phyloP scores from a whole-genome alignment of 2,329 filamentous ascomycete genomes.

The Cordyceps pruinosa region DNA sequence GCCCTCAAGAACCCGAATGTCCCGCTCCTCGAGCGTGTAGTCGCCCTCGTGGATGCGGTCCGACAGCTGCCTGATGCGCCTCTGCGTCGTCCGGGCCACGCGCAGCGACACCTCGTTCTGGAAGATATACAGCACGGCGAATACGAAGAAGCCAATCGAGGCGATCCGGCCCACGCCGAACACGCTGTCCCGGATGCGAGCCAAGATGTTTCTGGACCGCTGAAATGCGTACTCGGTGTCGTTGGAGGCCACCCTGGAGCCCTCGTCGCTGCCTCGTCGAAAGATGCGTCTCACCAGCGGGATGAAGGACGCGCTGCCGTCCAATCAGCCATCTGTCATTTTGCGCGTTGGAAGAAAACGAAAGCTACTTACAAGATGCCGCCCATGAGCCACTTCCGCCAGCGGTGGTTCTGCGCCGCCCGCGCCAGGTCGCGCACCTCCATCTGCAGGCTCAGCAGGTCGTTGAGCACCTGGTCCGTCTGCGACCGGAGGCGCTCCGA shows the following conservation, averaged over 20 bases:
- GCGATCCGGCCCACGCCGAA: slow-evolving; percentile 40
- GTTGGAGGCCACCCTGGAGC: slow-evolving; percentile 34
- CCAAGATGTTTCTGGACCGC: slow-evolving; percentile 42
- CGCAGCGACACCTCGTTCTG: slow-evolving; percentile 51
- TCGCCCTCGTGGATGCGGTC: slow-evolving; percentile 42
- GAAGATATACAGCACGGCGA: slow-evolving; percentile 52
- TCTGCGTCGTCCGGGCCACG: slow-evolving; percentile 45
- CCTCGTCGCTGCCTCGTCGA: slow-evolving; percentile 34
- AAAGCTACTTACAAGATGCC: slow-evolving; percentile 39
- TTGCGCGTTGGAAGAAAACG: background rate
- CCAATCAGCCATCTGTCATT: background rate
- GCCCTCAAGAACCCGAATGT: slow-evolving; percentile 43
- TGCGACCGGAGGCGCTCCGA: slow-evolving; percentile 38
- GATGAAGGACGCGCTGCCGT: slow-evolving; percentile 41
- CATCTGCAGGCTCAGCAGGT: slow-evolving; percentile 37
- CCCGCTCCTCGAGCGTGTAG: slow-evolving; percentile 38
- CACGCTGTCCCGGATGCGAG: slow-evolving; percentile 41
- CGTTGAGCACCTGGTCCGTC: slow-evolving; percentile 34
- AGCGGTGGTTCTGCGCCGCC: slow-evolving; percentile 41
- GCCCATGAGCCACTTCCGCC: slow-evolving; percentile 47
- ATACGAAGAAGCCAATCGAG: slow-evolving; percentile 46
- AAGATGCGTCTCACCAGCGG: slow-evolving; percentile 47
- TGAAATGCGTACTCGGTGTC: slow-evolving; percentile 53
- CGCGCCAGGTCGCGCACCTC: slow-evolving; percentile 38
- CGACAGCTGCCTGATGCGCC: slow-evolving; percentile 41